phyloP scores from a whole-genome alignment of 2,329 filamentous ascomycete genomes.

The Colletotrichum lini region DNA sequence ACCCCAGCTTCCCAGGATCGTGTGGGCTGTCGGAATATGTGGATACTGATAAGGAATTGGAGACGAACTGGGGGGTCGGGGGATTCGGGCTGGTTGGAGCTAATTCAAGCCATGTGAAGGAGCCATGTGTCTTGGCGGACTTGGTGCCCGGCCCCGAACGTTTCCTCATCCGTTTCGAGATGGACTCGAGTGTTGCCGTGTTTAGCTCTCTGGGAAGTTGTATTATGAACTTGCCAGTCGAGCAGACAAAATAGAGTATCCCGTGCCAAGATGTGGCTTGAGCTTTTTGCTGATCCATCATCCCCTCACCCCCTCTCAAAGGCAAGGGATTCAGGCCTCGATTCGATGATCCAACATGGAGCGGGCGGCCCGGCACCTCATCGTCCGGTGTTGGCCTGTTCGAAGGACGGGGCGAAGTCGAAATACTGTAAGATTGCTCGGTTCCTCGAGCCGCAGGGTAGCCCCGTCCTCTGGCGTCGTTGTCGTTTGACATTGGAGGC shows the following conservation, averaged over 20 bases:
- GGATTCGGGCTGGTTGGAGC: slow-evolving; percentile 30
- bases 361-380: neutral
- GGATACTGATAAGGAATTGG: slow-evolving; percentile 42
- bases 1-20: slow-evolving; percentile 14
- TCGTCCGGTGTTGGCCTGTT: slow-evolving; percentile 15
- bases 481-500: slow-evolving; percentile 3
- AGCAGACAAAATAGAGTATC: neutral
- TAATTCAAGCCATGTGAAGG: slow-evolving; percentile 33
- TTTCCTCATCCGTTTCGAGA: slow-evolving; percentile 11
- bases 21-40: slow-evolving; percentile 33
- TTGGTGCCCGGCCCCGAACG: slow-evolving; percentile 9
- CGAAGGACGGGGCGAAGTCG: neutral
- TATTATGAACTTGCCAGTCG: neutral
- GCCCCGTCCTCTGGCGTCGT: neutral
- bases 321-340: too few species aligned
- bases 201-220: neutral
- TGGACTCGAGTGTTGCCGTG: neutral
- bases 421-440: neutral
- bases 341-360: neutral
- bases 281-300: slow-evolving; percentile 26
- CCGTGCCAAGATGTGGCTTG: slow-evolving; percentile 27
- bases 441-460: slow-evolving; percentile 18
- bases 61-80: slow-evolving; percentile 30
- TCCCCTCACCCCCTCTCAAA: too few species aligned
- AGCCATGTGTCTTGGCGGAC: slow-evolving; percentile 28